Conservation (phyloP, 495 filamentous ascomycete genomes). For the Penicillium turbatum region DNA sequence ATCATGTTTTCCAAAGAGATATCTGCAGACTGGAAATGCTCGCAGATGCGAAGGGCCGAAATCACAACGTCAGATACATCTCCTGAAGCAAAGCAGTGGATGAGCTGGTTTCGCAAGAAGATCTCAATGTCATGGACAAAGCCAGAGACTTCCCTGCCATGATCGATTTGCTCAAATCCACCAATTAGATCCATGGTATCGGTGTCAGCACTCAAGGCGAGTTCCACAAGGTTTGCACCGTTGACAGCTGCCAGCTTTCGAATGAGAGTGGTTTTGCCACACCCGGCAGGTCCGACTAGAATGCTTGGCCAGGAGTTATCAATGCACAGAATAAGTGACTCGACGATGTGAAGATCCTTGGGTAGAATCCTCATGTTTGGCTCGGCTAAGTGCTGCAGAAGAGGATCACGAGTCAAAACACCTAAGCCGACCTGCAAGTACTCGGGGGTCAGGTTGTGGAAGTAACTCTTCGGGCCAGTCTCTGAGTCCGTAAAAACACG, state of each 20-base stretch:
- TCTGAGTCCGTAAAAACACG: slow-evolving; percentile 44
- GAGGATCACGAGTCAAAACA: slow-evolving; percentile 54
- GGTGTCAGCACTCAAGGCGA: slow-evolving; percentile 85
- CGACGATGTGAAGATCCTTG: slow-evolving; percentile 60
- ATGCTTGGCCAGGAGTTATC: slow-evolving; percentile 85
- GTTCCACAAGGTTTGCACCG: slow-evolving; percentile 68
- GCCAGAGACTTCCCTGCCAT: slow-evolving; percentile 58
- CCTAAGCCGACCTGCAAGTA: slow-evolving; percentile 78
- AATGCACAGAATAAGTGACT: slow-evolving; percentile 83
- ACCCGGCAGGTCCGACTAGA: slow-evolving; percentile 78
- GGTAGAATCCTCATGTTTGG: slow-evolving; percentile 54
- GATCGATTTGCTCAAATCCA: slow-evolving; percentile 91
- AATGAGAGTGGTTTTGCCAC: slow-evolving; percentile 78
- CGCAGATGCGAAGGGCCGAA: slow-evolving; percentile 33
- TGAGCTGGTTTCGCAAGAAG: slow-evolving; percentile 51
- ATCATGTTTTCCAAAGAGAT: slow-evolving; percentile 34
- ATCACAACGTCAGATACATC: slow-evolving; percentile 29
- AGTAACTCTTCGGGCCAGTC: slow-evolving; percentile 41
- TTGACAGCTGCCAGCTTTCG: slow-evolving; percentile 70
- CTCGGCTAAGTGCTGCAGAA: slow-evolving; percentile 52
- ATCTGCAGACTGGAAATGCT: slow-evolving; percentile 31
- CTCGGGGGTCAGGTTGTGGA: slow-evolving; percentile 63
- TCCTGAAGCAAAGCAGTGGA: slow-evolving; percentile 45
- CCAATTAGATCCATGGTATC: slow-evolving; percentile 97
- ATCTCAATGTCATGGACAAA: slow-evolving; percentile 51